Conservation (phyloP, 2,329 filamentous ascomycete genomes). For the Cercospora sp. region DNA sequence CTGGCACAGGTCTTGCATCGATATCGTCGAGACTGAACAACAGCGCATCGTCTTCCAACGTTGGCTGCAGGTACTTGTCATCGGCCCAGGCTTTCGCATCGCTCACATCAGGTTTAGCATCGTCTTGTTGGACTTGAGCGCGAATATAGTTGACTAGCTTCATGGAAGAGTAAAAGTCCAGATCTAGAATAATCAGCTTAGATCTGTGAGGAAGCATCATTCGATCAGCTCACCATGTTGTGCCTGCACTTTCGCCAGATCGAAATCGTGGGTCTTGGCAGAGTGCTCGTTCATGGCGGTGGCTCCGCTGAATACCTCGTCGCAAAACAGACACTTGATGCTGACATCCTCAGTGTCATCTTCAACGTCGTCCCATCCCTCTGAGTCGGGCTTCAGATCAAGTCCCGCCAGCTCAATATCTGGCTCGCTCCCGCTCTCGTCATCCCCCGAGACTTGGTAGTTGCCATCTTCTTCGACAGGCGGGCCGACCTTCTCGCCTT, state of each 20-base stretch:
- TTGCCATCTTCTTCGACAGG: slow-evolving; percentile 29
- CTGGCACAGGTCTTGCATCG: slow-evolving; percentile 40
- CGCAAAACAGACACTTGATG: slow-evolving; percentile 46
- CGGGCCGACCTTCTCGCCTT: slow-evolving; percentile 28
- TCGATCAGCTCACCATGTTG: slow-evolving; percentile 39
- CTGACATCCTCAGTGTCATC: slow-evolving; percentile 43
- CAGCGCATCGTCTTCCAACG: slow-evolving; percentile 84
- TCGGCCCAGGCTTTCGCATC: slow-evolving; percentile 66
- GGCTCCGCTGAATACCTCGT: slow-evolving; percentile 38
- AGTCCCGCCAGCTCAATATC: slow-evolving; percentile 28
- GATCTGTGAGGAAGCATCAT: background rate
- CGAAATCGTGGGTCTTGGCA: slow-evolving; percentile 43
- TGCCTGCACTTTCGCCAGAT: slow-evolving; percentile 41
- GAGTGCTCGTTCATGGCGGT: slow-evolving; percentile 44
- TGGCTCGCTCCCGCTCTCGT: slow-evolving; percentile 24
- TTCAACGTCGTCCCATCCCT: slow-evolving; percentile 50
- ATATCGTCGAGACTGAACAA: slow-evolving; percentile 86
- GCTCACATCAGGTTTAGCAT: slow-evolving; percentile 57
- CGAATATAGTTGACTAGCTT: slow-evolving; percentile 55
- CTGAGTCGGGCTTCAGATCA: slow-evolving; percentile 39
- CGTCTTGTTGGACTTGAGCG: slow-evolving; percentile 42
- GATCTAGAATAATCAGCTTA: slow-evolving; percentile 32
- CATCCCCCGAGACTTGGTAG: slow-evolving; percentile 25
- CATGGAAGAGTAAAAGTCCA: slow-evolving; percentile 49
- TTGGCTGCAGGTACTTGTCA: slow-evolving; percentile 79